Conservation (phyloP, 1,284 basidiomycete species). For the Pulveroboletus sp. region DNA sequence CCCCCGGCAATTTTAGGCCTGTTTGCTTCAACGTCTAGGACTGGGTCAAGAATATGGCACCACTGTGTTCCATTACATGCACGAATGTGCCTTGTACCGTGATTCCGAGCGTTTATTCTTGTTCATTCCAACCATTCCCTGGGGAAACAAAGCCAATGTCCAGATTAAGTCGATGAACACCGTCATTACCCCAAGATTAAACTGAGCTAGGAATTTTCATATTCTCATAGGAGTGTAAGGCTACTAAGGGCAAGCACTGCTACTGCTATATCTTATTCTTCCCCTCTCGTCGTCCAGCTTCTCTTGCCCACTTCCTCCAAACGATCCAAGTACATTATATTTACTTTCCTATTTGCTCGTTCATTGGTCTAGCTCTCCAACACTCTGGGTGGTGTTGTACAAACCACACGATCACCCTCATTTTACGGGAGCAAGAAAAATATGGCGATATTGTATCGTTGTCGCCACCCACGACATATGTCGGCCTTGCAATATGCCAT, state of each 20-base stretch:
- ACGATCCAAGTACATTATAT: conserved; percentile 10
- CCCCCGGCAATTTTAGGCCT: conserved; percentile 95
- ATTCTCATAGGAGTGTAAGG: conserved; percentile 88
- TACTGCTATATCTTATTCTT: too few species aligned
- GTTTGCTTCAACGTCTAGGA: conserved; percentile 99
- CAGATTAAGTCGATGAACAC: conserved; percentile 64
- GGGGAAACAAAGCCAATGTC: conserved; percentile 99
- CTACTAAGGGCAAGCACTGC: conserved; percentile 98
- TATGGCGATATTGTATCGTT: conserved; percentile 25
- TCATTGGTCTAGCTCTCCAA: conserved; percentile 58
- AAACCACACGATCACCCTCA: conserved; percentile 76
- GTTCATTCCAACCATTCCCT: conserved; percentile 98
- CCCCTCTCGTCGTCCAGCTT: too few species aligned
- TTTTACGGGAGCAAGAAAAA: conserved; percentile 80
- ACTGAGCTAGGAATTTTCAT: conserved; percentile 5
- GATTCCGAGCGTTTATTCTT: conserved; percentile 99
- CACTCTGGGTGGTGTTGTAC: conserved; percentile 82
- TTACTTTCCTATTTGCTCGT: background rate
- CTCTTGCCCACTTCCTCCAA: too few species aligned
- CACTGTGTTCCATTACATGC: conserved; percentile 99
- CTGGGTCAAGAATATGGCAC: conserved; percentile 99
- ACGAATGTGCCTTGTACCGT: conserved; percentile 99
- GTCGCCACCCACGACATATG: conserved; percentile 34
- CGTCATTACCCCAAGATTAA: background rate
- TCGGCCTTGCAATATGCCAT: conserved; percentile 19